Conservation (phyloP, 2,329 filamentous ascomycete genomes). For the Scytalidium sp. region DNA sequence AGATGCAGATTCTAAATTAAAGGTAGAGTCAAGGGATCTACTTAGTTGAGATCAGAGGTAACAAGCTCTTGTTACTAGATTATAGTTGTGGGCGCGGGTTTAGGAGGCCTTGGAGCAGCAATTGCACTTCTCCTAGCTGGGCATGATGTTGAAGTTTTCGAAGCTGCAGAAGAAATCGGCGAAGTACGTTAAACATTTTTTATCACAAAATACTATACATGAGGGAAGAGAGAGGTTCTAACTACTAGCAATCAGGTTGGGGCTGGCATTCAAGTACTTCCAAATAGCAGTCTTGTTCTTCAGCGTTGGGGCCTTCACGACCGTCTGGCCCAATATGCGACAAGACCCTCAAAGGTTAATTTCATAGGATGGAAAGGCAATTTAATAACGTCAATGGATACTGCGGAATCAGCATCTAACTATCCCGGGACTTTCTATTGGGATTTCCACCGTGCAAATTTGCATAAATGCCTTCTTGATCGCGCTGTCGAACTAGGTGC, state of each 20-base stretch:
- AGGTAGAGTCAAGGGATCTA: conserved; percentile 8
- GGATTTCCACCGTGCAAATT: conserved; percentile 45
- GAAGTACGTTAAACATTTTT: conserved; percentile 43
- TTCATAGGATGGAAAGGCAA: conserved; percentile 39
- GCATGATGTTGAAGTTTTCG: conserved; percentile 38
- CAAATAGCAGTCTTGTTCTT: conserved; percentile 20
- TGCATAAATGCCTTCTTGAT: conserved; percentile 40
- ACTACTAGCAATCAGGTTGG: conserved; percentile 44
- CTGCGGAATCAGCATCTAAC: conserved; percentile 13
- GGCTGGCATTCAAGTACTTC: conserved; percentile 26
- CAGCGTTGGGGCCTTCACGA: conserved; percentile 20
- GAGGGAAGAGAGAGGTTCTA: conserved; percentile 25
- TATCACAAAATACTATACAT: conserved; percentile 42
- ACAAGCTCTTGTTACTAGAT: conserved; percentile 20
- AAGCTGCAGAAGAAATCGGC: conserved; percentile 35
- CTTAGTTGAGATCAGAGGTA: background rate
- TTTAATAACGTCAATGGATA: conserved; percentile 22
- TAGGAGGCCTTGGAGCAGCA: conserved; percentile 46
- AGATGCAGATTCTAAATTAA: conserved; percentile 12
- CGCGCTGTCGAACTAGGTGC: conserved; percentile 36
- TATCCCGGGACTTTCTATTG: conserved; percentile 33
- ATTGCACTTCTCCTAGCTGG: conserved; percentile 23
- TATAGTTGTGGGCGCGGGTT: conserved; percentile 52
- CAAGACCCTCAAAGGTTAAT: conserved; percentile 43
- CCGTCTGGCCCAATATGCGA: conserved; percentile 12